phyloP scores from a whole-genome alignment of 176 grass and related monocot species.

The barley (Hordeum vulgare) region DNA sequence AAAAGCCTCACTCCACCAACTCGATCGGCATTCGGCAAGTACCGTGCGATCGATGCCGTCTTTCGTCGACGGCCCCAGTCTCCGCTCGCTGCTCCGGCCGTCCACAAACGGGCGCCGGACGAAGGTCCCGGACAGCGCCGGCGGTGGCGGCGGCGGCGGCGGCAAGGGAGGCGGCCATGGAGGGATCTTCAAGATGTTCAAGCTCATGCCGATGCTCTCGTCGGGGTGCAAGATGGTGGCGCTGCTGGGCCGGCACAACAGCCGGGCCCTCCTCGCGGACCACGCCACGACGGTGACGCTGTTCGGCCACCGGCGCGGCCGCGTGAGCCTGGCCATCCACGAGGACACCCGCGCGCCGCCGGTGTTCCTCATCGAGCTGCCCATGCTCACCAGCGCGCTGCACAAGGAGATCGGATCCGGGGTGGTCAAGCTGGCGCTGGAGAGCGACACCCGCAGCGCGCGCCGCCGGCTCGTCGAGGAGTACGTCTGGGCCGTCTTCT shows the following conservation, averaged over 20 bases:
- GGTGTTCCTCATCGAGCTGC: constrained; percentile 79
- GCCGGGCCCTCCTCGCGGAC: constrained; percentile 62
- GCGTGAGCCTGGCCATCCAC: constrained; percentile 74
- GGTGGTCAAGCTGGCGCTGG: constrained; percentile 75
- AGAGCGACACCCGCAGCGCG: constrained; percentile 86
- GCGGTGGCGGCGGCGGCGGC: background rate
- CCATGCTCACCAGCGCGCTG: constrained; percentile 65
- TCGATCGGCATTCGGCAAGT: background rate
- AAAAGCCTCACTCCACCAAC: constrained; percentile 24
- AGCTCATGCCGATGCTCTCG: constrained; percentile 86
- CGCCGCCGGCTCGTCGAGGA: constrained; percentile 71
- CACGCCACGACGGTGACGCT: constrained; percentile 76
- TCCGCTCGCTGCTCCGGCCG: constrained; percentile 60
- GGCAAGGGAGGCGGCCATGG: background rate
- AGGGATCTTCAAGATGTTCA: constrained; percentile 85
- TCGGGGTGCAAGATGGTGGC: constrained; percentile 97
- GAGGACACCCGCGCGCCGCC: constrained; percentile 86
- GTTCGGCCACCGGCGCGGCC: constrained; percentile 67
- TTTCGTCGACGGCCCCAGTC: constrained; percentile 46
- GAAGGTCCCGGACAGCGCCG: constrained; percentile 23
- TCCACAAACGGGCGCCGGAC: constrained; percentile 48
- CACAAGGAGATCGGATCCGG: constrained; percentile 86
- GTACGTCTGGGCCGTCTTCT: constrained; percentile 95
- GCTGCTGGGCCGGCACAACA: constrained; percentile 56
- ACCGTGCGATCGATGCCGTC: constrained; percentile 47